Percentiles rank a stretch among this genome's conserved stretches.
These are phyloP conservation scores for Lasiodiplodia citricola DNA, from an alignment of 2,329 filamentous ascomycete genomes.

Conservation along the genomic window DNA sequence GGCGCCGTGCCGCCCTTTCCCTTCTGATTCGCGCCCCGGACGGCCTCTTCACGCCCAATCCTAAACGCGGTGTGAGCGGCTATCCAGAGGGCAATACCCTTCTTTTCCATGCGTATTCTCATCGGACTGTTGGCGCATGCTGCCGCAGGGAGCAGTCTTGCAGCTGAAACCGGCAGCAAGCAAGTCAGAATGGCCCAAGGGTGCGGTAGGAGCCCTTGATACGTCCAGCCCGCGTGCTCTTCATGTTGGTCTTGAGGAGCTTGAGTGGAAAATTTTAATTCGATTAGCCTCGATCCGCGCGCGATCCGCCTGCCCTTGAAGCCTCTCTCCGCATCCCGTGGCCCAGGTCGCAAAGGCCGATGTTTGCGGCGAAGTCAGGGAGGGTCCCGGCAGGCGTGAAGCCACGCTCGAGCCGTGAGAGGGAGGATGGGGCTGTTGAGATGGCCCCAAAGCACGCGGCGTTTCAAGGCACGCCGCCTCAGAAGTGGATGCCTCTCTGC, in stretches of 20 bases:
- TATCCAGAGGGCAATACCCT: background rate
- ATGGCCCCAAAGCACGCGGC: background rate
- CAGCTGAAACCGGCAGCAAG: slow-evolving; percentile 15
- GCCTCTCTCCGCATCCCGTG: background rate
- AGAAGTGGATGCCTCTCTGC: slow-evolving; percentile 7
- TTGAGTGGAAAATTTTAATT: slow-evolving; percentile 8
- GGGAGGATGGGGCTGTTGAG: background rate
- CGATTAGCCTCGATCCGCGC: slow-evolving; percentile 3
- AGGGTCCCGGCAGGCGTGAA: background rate
- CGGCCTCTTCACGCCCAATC: background rate
- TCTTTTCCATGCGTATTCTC: background rate
- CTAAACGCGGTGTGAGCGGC: background rate
- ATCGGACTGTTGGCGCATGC: background rate
- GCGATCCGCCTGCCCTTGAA: background rate
- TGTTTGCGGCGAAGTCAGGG: background rate
- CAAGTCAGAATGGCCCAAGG: background rate
- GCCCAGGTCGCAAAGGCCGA: slow-evolving; percentile 2
- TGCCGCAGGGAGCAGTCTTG: background rate
- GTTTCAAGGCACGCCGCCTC: slow-evolving; percentile 24
- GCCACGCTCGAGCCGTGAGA: slow-evolving; percentile 1
- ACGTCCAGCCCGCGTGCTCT: background rate
- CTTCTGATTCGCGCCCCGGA: background rate
- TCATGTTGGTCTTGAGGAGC: background rate
- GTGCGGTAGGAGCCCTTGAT: background rate
- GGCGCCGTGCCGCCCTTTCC: background rate